Base-by-base conservation (phyloP, 129 eudicot genomes). In the Flaveria ramosissima region DNA sequence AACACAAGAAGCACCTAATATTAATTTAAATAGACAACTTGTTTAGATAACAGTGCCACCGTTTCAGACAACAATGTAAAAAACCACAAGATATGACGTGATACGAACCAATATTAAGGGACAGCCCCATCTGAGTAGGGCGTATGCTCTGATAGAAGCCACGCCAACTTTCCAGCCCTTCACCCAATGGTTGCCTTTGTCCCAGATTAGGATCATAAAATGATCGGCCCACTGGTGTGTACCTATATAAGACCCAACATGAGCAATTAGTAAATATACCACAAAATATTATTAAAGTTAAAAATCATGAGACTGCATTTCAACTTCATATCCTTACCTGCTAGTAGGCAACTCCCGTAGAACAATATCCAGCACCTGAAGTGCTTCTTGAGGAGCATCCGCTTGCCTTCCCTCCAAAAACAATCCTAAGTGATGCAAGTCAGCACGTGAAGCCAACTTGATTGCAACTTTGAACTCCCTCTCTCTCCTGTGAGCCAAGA, bases 91-190 rank as follows among this genome's bases (percentile, higher is more conserved):
- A 39, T 0, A 60, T 15, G 50, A 39, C 6, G 4, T 46, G 27
- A 30, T 41, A 48, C 74, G 15, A 41, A 92, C 96, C 96, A 20
- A 92, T 92, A 77, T 92, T 92, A 20, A 92, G 92, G 48, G 98
- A 92, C 63, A 92, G 74, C n/a, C 98, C 98, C 98, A 92, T 92
- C 75, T 92, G 98, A 71, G 98, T 92, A 21, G 98, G 98, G n/a
- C 96, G 86, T 68, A 92, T 86, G 77, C 98, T 92, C 85, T 92
- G 98, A 76, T 92, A 92, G 61, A 92, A 92, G 61, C 98, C 98
- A 85, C 92, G 89, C 98, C 98, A 92, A 48, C 96, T 88, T 80
- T 92, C 96, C 62, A 92, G 84, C 57, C 98, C 98, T 47, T 90
- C 96, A 79, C 98, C 98, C 74, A 92, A 92, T 67, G 85, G 80